Base-by-base conservation (phyloP, 2,329 filamentous ascomycete genomes). In the Calonectria pseudoturangicola region DNA sequence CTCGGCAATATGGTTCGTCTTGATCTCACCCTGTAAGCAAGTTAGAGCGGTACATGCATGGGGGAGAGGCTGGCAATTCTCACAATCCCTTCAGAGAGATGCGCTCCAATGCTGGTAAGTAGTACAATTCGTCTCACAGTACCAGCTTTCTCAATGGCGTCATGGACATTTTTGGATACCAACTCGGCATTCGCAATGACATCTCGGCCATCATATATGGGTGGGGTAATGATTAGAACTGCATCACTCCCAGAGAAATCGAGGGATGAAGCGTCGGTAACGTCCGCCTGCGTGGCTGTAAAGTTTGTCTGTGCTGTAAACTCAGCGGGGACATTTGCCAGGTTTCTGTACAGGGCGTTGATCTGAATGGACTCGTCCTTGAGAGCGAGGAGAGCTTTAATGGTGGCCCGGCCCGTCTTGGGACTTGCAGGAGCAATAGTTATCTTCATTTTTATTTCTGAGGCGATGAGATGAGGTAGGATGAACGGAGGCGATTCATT, bases 1-100 rank as follows among this genome's bases (percentile, higher is more conserved):
- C 60, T 85, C 84, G 0, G 82, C 82, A 1, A 75, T 77, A 66
- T 85, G 77, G 45, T 85, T 85, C 0, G 81, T 81, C 21, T 77
- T 78, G 48, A 85, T 81, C 41, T 85, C 84, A 4, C 84, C 84
- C 84, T 85, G 45, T 3, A 56, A 36, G 27, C 15, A 67, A 60
- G 21, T 51, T 28, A 43, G 21, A 3, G 16, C 12, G 7, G 13
- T 2, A 16, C 4, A 7, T 48, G n/a, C 6, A n/a, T 6, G n/a
- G 15, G 15, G 2, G 41, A 21, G 5, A 7, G 7, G 15, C 4
- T 33, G 12, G 13, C 12, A 28, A 25, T 6, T 36, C 81, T 28
- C 65, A 84, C 83, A 10, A 81, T 80, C 9, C 83, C 83, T 2
- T 80, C 50, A 0, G 78, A 75, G 36, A 79, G 81, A 73, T 85